Evolutionary conservation across 495 filamentous ascomycete species (phyloP), one percentile per base, ranked within the genome.

Genomic region (Neurospora sp.): DNA sequence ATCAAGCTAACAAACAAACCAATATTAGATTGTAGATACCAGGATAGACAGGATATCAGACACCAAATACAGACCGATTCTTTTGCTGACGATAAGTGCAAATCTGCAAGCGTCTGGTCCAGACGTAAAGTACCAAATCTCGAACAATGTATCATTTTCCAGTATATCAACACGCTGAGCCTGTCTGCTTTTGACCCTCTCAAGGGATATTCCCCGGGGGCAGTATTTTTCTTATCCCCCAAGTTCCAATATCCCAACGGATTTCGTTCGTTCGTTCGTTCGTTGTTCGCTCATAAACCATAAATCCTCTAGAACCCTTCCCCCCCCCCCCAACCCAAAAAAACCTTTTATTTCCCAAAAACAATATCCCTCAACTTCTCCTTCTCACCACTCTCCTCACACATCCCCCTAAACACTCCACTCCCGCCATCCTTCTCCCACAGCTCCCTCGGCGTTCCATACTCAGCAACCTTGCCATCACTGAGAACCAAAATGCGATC

Each of bases 401-500:
- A 92, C 88, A 96, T 89, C 40, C 85, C 89, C 74, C 86, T 83
- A 78, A 94, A 95, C 17, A 91, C 85, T 0, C 91, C 87, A n/a
- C 83, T 1, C 81, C 77, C 69, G 2, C 68, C 71, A n/a, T 81
- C 80, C 65, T 84, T 83, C 75, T 82, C 84, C 84, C 94, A 86
- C 71, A 97, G 78, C 71, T 93, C 89, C 73, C 78, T 82, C 12
- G 93, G 94, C 5, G 84, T 82, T 3, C 92, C 94, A 78, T 87
- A 92, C 80, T 96, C 94, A 3, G 89, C 89, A 1, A 91, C 91
- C 68, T 79, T 80, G 3, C 94, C 94, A 27, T 91, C 91, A 73
- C 90, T 90, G 80, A 97, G 84, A 10, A 96, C 93, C 35, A 96
- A 84, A 71, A 97, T 94, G 42, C 87, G 86, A 80, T 97, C 94